Conservation (phyloP, 2,329 filamentous ascomycete genomes). For the Simplicillium sp. region DNA sequence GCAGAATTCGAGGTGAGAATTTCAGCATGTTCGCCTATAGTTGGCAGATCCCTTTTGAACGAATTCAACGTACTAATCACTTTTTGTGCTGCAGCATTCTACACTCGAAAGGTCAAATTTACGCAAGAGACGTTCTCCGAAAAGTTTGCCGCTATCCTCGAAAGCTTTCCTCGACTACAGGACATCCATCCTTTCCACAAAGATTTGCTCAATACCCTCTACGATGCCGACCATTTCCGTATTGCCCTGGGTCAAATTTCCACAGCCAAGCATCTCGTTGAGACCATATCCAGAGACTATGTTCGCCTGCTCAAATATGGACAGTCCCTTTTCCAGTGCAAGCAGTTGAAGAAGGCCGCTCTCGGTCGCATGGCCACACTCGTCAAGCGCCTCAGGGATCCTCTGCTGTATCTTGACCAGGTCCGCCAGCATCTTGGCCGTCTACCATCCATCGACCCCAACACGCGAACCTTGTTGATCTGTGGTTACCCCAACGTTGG, state of each 20-base stretch:
- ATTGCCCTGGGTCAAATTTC: conserved; percentile 94
- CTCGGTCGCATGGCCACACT: conserved; percentile 98
- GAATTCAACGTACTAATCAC: too few relatives aligned
- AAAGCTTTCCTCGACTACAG: conserved; percentile 83
- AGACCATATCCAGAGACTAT: conserved; percentile 93
- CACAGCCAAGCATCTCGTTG: conserved; percentile 91
- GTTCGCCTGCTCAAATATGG: conserved; percentile 88
- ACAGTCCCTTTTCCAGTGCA: conserved; percentile 95
- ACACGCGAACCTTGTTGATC: conserved; percentile 89
- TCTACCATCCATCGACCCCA: conserved; percentile 97
- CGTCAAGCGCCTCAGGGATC: conserved; percentile 88
- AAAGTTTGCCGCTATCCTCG: conserved; percentile 82
- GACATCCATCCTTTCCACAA: conserved; percentile 93
- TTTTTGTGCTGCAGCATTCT: conserved; percentile 53
- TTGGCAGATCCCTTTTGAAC: too few relatives aligned
- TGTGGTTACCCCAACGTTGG: conserved; percentile 97
- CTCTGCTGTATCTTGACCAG: conserved; percentile 90
- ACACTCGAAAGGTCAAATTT: conserved; percentile 97
- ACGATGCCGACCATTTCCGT: conserved; percentile 95
- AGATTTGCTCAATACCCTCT: conserved; percentile 83
- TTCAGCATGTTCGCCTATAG: too few relatives aligned
- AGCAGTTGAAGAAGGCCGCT: conserved; percentile 93
- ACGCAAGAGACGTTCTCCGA: conserved; percentile 95
- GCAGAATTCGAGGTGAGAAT: conserved; percentile 61
- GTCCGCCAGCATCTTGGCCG: conserved; percentile 87